Evolutionary conservation across 192 early-diverging fungal species (phyloP).

Genomic region (Coemansia reversa): DNA sequence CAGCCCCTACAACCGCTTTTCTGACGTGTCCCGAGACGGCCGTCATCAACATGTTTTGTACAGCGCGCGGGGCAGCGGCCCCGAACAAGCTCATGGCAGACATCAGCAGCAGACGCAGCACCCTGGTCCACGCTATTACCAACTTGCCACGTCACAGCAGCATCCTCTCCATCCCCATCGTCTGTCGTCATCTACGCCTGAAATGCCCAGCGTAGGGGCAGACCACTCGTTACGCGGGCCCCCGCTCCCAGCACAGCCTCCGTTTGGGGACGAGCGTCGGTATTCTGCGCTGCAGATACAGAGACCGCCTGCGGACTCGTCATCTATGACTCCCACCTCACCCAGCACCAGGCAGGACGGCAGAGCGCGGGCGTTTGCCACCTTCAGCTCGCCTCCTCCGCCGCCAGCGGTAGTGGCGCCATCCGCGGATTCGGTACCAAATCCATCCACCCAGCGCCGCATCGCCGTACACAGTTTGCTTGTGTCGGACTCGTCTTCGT

Average conservation of each 20-base stretch:
- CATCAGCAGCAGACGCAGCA: conserved; percentile 18
- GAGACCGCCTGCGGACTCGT: background rate
- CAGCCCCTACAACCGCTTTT: conserved; percentile 45
- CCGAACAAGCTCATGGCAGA: conserved; percentile 4
- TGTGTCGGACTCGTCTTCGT: conserved; percentile 38
- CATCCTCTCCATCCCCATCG: conserved; percentile 2
- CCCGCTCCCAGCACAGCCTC: background rate
- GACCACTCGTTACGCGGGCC: conserved; percentile 8
- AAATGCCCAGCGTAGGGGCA: background rate
- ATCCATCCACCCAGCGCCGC: conserved; percentile 16
- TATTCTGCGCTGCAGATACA: background rate
- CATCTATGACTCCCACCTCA: conserved; percentile 7
- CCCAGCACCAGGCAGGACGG: conserved; percentile 3
- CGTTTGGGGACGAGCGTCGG: conserved; percentile 5
- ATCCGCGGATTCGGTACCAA: background rate
- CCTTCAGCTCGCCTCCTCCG: background rate
- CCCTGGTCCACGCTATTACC: background rate
- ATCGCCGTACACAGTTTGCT: conserved; percentile 42
- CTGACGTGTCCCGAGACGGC: conserved; percentile 24
- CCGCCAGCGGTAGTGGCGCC: background rate
- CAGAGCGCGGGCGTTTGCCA: background rate
- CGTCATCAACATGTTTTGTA: conserved; percentile 48
- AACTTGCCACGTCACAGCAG: background rate
- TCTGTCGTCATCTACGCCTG: conserved; percentile 13
- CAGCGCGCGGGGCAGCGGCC: background rate